Conservation (phyloP, 345 rosid genomes). For the Nasturtium officinale region DNA sequence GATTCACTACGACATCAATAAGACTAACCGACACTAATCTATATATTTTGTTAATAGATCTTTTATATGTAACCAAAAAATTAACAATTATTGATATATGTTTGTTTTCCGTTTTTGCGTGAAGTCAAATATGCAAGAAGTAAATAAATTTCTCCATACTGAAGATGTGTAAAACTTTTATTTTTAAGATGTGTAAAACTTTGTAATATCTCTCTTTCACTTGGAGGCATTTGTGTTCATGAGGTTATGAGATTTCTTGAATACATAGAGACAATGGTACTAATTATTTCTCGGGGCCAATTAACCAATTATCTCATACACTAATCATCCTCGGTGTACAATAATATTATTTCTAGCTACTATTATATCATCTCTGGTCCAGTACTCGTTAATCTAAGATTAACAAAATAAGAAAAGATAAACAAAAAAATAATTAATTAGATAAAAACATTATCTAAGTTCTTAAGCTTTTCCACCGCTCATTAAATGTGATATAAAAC, state of each 20-base stretch:
- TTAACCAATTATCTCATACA: slow-evolving; percentile 22
- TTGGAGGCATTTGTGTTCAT: slow-evolving; percentile 26
- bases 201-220: background rate
- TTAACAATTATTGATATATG: background rate
- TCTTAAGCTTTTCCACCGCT: slow-evolving; percentile 33
- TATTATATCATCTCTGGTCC: slow-evolving; percentile 24
- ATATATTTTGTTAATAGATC: background rate
- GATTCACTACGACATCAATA: background rate
- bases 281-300: background rate
- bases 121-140: background rate
- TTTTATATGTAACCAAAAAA: background rate
- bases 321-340: slow-evolving; percentile 12
- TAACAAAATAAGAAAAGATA: background rate
- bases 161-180: background rate
- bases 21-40: background rate
- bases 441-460: slow-evolving; percentile 32
- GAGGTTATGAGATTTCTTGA: slow-evolving; percentile 30
- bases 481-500: slow-evolving; percentile 33
- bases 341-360: slow-evolving; percentile 20
- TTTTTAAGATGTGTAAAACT: no score
- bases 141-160: background rate
- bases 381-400: slow-evolving; percentile 28
- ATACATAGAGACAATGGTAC: slow-evolving; percentile 28
- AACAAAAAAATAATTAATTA: slow-evolving; percentile 7
- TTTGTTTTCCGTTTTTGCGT: background rate